A percentile compares a stretch with the other conserved stretches of the same genome.
Evolutionary conservation across 2,329 filamentous ascomycete species (phyloP).

Genomic region (Gaeumannomyces tritici): DNA sequence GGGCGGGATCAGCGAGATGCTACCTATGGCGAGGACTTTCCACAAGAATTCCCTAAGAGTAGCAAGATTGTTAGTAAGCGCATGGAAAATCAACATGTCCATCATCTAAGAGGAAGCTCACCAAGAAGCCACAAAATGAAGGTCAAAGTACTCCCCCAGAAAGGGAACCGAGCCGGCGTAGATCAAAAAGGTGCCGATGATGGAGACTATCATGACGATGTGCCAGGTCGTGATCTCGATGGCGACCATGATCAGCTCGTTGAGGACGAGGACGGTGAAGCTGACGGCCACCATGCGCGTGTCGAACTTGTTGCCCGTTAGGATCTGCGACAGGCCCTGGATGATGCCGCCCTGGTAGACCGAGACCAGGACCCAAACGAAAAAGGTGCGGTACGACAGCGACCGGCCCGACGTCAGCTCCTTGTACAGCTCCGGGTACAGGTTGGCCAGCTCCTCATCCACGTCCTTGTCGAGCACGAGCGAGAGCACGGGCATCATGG

Average conservation of each 20-base stretch:
- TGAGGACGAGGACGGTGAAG: slow-evolving; percentile 85
- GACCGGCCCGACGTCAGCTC: slow-evolving; percentile 85
- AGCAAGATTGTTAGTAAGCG: background rate
- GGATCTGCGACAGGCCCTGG: slow-evolving; percentile 83
- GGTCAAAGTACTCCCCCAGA: slow-evolving; percentile 80
- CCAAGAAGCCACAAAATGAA: slow-evolving; percentile 65
- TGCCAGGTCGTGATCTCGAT: slow-evolving; percentile 98
- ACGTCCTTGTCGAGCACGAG: slow-evolving; percentile 93
- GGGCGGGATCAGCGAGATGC: slow-evolving; percentile 75
- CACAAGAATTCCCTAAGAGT: slow-evolving; percentile 67
- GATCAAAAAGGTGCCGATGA: slow-evolving; percentile 73
- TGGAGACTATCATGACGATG: slow-evolving; percentile 75
- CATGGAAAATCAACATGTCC: no score
- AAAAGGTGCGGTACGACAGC: slow-evolving; percentile 88
- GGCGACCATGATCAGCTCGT: slow-evolving; percentile 95
- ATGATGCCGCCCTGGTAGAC: slow-evolving; percentile 95
- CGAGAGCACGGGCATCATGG: slow-evolving; percentile 83
- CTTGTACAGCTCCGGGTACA: slow-evolving; percentile 96
- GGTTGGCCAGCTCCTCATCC: slow-evolving; percentile 82
- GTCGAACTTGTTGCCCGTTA: slow-evolving; percentile 48
- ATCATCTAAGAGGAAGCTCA: slow-evolving; percentile 26
- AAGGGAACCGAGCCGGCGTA: slow-evolving; percentile 81
- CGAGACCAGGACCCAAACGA: slow-evolving; percentile 90
- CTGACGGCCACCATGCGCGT: slow-evolving; percentile 74
- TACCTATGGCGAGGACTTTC: slow-evolving; percentile 72